Conservation (phyloP, 2,329 filamentous ascomycete genomes). For the Periconia digitata region DNA sequence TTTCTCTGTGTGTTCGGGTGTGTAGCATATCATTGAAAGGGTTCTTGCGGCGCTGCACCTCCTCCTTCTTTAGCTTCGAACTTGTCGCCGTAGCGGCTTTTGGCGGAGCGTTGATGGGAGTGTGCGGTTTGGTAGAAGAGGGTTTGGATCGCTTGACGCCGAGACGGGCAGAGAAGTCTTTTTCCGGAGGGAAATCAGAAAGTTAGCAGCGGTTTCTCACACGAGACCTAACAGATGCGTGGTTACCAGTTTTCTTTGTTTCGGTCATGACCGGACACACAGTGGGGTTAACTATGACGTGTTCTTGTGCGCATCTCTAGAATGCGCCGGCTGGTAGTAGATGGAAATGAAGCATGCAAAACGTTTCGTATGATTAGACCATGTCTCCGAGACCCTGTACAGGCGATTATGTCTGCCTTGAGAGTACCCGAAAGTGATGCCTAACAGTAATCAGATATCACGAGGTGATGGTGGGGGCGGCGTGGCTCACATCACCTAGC, state of each 20-base stretch:
- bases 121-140: conserved; percentile 22
- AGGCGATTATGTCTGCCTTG: neutral
- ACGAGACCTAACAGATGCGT: neutral
- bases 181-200: neutral
- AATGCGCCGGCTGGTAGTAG: neutral
- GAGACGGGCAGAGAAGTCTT: conserved; percentile 27
- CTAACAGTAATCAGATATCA: neutral
- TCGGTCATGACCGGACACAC: conserved; percentile 25
- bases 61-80: conserved; percentile 32
- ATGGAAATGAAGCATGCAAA: neutral
- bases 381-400: neutral
- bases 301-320: neutral
- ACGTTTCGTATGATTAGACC: neutral
- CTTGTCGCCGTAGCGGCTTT: conserved; percentile 29
- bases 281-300: neutral
- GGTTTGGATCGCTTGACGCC: conserved; percentile 28
- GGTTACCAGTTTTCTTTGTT: conserved; percentile 33
- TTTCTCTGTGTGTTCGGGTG: conserved; percentile 14
- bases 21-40: conserved; percentile 37
- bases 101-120: conserved; percentile 26
- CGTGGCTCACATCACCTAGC: neutral
- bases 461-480: neutral
- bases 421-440: neutral
- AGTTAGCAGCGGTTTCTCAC: no score
- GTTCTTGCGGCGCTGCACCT: conserved; percentile 30